These are phyloP conservation scores for Pythium diclinum DNA, from an alignment of 352 stramenopile species.

Conservation along the genomic window DNA sequence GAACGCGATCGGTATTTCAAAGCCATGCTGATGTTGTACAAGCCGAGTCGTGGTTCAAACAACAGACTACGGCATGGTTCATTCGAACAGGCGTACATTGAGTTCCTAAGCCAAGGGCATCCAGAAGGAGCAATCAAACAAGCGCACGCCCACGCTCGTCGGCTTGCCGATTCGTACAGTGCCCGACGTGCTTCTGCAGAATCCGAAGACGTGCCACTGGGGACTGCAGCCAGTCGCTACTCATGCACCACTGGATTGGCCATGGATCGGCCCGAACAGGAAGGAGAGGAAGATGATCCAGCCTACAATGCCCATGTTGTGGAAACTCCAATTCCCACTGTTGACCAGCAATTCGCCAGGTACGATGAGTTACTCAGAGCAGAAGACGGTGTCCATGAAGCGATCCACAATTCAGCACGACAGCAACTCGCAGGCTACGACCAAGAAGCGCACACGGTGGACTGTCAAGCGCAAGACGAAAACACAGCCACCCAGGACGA, in stretches of 20 bases:
- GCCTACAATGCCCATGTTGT: no score
- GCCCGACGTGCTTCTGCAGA: neutral
- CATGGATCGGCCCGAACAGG: neutral
- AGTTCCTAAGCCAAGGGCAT: neutral
- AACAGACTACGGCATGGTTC: neutral
- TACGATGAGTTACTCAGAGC: no score
- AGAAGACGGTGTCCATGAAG: no score
- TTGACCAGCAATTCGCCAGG: no score
- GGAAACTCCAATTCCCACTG: no score
- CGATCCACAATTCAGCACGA: no score
- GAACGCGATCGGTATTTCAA: slow-evolving; percentile 11
- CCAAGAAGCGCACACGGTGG: no score
- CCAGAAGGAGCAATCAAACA: neutral
- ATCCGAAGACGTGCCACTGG: neutral
- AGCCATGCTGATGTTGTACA: neutral
- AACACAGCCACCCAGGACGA: neutral
- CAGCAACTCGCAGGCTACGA: no score
- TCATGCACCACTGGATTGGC: neutral
- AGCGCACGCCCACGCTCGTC: neutral
- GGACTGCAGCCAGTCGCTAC: neutral
- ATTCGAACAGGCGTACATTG: neutral
- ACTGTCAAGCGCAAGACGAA: no score
- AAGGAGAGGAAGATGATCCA: neutral
- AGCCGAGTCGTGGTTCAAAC: neutral
- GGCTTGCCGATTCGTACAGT: neutral